Evolutionary conservation across 495 filamentous ascomycete species (phyloP).

Genomic region (Penicillium herquei): DNA sequence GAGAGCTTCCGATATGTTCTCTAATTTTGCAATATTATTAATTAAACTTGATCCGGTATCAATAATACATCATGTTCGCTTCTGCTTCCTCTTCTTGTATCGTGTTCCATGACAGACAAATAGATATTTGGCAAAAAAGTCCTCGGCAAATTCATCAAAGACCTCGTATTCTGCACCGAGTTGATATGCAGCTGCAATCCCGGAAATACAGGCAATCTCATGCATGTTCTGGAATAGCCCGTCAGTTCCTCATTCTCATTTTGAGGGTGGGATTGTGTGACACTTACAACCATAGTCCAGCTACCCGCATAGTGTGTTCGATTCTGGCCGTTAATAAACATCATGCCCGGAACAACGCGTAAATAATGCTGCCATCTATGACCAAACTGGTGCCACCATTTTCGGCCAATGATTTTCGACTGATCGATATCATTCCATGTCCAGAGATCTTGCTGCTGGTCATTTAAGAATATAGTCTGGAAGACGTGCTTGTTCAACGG

Average conservation of each 20-base stretch:
- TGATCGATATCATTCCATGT: slow-evolving; percentile 68
- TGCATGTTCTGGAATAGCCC: slow-evolving; percentile 62
- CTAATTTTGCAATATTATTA: slow-evolving; percentile 6
- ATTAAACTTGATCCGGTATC: neutral
- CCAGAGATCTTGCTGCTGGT: slow-evolving; percentile 64
- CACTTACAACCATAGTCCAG: slow-evolving; percentile 75
- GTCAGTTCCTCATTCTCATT: neutral
- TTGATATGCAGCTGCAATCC: slow-evolving; percentile 74
- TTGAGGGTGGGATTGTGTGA: neutral
- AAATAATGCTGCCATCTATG: slow-evolving; percentile 80
- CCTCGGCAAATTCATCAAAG: slow-evolving; percentile 61
- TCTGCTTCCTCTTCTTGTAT: slow-evolving; percentile 32
- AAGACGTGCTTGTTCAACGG: slow-evolving; percentile 67
- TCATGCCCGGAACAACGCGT: slow-evolving; percentile 74
- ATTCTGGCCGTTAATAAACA: slow-evolving; percentile 73
- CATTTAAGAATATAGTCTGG: slow-evolving; percentile 81
- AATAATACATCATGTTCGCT: slow-evolving; percentile 7
- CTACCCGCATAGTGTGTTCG: slow-evolving; percentile 66
- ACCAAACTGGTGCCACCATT: slow-evolving; percentile 87
- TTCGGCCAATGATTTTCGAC: slow-evolving; percentile 64
- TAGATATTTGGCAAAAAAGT: slow-evolving; percentile 56
- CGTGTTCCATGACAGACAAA: slow-evolving; percentile 50
- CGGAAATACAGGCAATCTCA: slow-evolving; percentile 74
- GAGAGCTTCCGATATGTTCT: slow-evolving; percentile 33
- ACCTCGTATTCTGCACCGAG: slow-evolving; percentile 72